Base-by-base conservation (phyloP, 495 filamentous ascomycete genomes). In the Hyaloscypha variabilis region DNA sequence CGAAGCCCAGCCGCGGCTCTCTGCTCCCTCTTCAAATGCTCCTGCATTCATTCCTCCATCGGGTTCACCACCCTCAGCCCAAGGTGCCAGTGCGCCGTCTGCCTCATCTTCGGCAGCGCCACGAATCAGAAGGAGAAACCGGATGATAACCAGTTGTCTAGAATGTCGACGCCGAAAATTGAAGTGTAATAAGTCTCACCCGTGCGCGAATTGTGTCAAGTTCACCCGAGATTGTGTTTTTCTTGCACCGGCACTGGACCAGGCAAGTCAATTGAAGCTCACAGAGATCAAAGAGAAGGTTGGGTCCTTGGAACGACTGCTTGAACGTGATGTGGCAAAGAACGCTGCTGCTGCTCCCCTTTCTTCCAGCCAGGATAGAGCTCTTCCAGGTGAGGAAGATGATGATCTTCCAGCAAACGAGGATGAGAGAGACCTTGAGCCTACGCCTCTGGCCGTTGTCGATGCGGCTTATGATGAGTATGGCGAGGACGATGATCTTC, bases 161-260 rank as follows among this genome's bases (percentile, higher is more conserved):
- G 87, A 91, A 74, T 95, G 91, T 71, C 86, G 90, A 30, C 84
- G 87, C 46, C 85, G 91, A 54, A 95, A 95, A 76, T 82, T 92
- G 55, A 90, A 90, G 73, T 95, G 91, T 76, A 88, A 91, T 77
- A 93, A 91, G 76, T 77, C 77, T 24, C 82, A 85, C 60, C 90
- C 91, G 52, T 94, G 91, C 70, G 82, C 79, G 63, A 91, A 90
- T 73, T 93, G 91, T 73, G 72, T 76, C 39, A 87, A 86, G 58
- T 82, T 84, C 63, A 72, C 73, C 3, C 81, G 88, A 28, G 81
- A 88, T 31, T 93, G 91, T 69, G 76, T 91, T 13, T 91, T 88
- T 67, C 75, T 91, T 8, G 82, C 83, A 0, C 82, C 83, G 2
- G 81, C 85, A 23, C 73, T 88, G 19, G 88, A 90, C 67, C 82